phyloP scores from a whole-genome alignment of 352 stramenopile genomes.

The Phytophthora fragariae region DNA sequence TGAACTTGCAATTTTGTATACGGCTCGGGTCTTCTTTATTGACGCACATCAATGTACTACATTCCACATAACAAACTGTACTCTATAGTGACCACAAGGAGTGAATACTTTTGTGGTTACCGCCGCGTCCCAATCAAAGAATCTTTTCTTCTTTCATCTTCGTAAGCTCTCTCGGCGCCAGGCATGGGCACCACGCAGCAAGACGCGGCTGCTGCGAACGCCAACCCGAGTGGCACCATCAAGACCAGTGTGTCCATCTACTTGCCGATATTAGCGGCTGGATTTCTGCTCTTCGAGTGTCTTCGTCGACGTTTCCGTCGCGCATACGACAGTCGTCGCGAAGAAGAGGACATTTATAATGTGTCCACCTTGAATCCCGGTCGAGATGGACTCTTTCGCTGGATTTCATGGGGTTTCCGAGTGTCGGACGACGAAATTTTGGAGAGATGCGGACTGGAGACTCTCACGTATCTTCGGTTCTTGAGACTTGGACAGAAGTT shows the following conservation, averaged over 20 bases:
- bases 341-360: constrained; percentile 44
- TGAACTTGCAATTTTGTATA: background rate
- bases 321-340: constrained; percentile 61
- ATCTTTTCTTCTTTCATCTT: constrained; percentile 13
- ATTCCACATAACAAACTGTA: background rate
- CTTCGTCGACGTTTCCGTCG: constrained; percentile 59
- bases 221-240: constrained; percentile 76
- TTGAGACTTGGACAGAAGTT: constrained; percentile 75
- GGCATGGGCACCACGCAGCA: constrained; percentile 53
- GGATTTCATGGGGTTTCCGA: constrained; percentile 52
- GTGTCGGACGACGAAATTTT: constrained; percentile 73
- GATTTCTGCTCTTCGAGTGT: constrained; percentile 67
- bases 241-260: constrained; percentile 78
- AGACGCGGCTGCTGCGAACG: constrained; percentile 54
- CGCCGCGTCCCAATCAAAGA: constrained; percentile 24
- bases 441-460: constrained; percentile 78
- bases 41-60: constrained; percentile 1
- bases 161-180: background rate
- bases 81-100: background rate
- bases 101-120: constrained; percentile 12
- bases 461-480: constrained; percentile 76
- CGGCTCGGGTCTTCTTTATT: no score
- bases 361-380: constrained; percentile 12
- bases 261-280: constrained; percentile 54
- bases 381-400: constrained; percentile 50